These are phyloP conservation scores for Dactylellina sp. DNA, from an alignment of 2,329 filamentous ascomycete species.

Conservation along the genomic window DNA sequence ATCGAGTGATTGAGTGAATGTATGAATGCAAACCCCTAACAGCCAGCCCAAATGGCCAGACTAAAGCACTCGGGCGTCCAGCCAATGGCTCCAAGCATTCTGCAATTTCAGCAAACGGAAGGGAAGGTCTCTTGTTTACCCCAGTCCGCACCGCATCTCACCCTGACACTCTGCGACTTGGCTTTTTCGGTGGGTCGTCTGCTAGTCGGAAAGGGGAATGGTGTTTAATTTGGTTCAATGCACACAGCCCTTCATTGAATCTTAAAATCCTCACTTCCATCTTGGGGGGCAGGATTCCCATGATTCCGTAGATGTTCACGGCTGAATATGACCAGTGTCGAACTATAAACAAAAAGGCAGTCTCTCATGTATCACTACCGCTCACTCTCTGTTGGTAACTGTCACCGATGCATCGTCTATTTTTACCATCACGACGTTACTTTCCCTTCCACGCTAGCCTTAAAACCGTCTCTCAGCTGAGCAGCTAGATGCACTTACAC, in stretches of 20 bases:
- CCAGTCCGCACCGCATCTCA: constrained; percentile 35
- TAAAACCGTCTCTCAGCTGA: neutral
- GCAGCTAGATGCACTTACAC: neutral
- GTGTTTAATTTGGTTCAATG: constrained; percentile 50
- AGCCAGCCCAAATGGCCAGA: too few species aligned
- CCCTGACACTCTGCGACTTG: constrained; percentile 46
- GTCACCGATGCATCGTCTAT: too few species aligned
- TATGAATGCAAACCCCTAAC: constrained; percentile 39
- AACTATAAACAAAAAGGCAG: neutral
- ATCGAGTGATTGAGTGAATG: too few species aligned
- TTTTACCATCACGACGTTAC: constrained; percentile 49
- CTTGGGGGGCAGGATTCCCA: neutral
- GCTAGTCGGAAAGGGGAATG: constrained; percentile 44
- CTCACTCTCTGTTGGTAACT: too few species aligned
- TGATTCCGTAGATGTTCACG: neutral
- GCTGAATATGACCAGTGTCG: constrained; percentile 4
- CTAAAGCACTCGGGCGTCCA: too few species aligned
- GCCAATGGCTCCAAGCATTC: constrained; percentile 40
- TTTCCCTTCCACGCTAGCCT: constrained; percentile 1
- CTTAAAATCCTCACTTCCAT: neutral
- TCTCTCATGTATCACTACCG: neutral
- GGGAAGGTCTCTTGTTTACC: constrained; percentile 41
- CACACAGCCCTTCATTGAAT: constrained; percentile 23
- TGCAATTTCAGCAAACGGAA: constrained; percentile 56
- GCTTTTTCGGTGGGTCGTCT: constrained; percentile 40